A percentile compares a stretch with the other conserved stretches of the same genome.
Evolutionary conservation across 2,329 filamentous ascomycete species (phyloP).

Genomic region (Fusarium piperis): DNA sequence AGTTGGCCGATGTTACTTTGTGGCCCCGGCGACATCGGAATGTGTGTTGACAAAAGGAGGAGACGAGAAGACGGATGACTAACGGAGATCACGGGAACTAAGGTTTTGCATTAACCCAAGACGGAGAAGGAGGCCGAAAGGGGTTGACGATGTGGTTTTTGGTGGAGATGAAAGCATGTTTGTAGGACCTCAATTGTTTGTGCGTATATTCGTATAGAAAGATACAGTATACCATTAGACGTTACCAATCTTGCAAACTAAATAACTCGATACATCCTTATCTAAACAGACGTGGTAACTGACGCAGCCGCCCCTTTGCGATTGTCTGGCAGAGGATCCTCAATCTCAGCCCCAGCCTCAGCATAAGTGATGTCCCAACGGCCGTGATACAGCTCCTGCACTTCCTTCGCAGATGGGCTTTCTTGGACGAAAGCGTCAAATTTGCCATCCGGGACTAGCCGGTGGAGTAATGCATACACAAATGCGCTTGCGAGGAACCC

Average conservation of each 20-base stretch:
- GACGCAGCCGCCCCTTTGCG: constrained; percentile 15
- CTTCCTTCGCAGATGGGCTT: constrained; percentile 35
- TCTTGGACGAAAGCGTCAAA: constrained; percentile 45
- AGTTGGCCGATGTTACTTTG: background rate
- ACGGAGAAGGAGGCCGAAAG: background rate
- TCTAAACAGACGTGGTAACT: constrained; percentile 19
- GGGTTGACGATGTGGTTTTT: background rate
- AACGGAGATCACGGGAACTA: background rate
- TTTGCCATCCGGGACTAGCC: constrained; percentile 38
- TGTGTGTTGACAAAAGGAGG: background rate
- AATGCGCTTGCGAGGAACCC: constrained; percentile 49
- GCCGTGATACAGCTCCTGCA: constrained; percentile 43
- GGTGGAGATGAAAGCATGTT: background rate
- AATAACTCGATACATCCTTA: background rate
- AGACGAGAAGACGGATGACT: background rate
- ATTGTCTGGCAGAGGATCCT: background rate
- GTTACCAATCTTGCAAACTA: background rate
- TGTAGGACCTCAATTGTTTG: background rate
- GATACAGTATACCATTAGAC: background rate
- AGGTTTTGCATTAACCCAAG: background rate
- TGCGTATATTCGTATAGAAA: background rate
- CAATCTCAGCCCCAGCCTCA: constrained; percentile 8
- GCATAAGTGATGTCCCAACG: constrained; percentile 46
- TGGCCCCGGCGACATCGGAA: background rate
- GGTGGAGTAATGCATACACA: constrained; percentile 47